These are phyloP conservation scores for Eudorina sp. DNA, from an alignment of 139 green algal genomes.

Conservation along the genomic window DNA sequence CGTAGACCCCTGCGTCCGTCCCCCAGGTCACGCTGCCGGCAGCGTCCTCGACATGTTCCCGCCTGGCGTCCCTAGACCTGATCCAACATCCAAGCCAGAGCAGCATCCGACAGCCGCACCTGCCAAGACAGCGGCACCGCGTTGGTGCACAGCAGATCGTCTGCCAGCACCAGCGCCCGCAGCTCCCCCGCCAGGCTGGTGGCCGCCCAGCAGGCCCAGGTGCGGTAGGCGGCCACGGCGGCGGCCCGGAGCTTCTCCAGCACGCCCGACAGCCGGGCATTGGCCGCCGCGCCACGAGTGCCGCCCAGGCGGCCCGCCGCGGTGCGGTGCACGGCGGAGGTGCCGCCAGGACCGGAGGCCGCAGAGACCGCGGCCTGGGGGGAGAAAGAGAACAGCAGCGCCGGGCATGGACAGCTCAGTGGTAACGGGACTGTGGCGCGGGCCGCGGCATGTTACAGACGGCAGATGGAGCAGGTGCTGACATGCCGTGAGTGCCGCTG, in stretches of 20 bases:
- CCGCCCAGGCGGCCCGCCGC: neutral
- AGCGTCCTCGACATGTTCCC: too few relatives aligned
- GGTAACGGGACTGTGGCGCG: too few relatives aligned
- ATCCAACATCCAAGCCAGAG: too few relatives aligned
- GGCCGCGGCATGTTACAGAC: too few relatives aligned
- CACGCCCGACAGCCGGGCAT: conserved; percentile 53
- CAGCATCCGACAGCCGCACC: conserved; percentile 59
- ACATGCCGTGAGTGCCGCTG: too few relatives aligned
- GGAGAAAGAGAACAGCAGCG: neutral
- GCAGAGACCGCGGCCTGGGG: neutral
- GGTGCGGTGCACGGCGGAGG: conserved; percentile 3
- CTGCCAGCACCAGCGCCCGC: conserved; percentile 47
- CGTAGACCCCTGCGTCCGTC: too few relatives aligned
- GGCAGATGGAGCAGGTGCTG: too few relatives aligned
- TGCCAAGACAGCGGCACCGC: conserved; percentile 75
- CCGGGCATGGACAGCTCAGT: too few relatives aligned
- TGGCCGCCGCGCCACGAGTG: conserved; percentile 18
- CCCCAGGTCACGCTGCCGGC: too few relatives aligned
- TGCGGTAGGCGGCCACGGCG: conserved; percentile 44
- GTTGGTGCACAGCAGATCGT: conserved; percentile 65
- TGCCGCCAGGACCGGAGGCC: neutral
- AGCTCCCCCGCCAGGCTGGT: conserved; percentile 62
- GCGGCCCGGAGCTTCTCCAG: conserved; percentile 39
- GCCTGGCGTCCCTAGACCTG: too few relatives aligned
- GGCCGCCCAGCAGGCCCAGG: conserved; percentile 84